phyloP scores from a whole-genome alignment of 148 eudicot genomes.

The Fagopyrum esculentum region DNA sequence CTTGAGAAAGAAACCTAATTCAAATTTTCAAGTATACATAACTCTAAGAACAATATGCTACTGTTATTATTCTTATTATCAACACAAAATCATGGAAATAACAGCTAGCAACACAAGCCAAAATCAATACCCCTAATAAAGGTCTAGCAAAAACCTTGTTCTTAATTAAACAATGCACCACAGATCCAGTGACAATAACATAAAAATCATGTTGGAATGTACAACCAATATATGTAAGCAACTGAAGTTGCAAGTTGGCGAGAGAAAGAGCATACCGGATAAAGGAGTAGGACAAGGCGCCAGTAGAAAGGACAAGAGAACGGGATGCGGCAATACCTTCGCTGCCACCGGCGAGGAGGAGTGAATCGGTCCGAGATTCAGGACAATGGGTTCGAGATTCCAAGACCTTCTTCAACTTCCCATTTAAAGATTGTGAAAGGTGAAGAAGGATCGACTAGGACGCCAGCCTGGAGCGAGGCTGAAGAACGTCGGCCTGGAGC shows the following conservation, averaged over 20 bases:
- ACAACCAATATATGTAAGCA: constrained; percentile 1
- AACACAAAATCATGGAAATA: not conserved
- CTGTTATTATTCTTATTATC: too few species aligned
- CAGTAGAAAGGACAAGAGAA: constrained; percentile 20
- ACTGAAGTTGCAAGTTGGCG: not conserved
- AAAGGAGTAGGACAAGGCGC: constrained; percentile 26
- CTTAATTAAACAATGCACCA: not conserved
- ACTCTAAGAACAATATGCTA: not conserved
- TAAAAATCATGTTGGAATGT: not conserved
- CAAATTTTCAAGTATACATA: not conserved
- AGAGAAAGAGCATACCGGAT: constrained; percentile 40
- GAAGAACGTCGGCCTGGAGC: too few species aligned
- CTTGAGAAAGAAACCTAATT: not conserved
- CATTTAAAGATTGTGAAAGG: too few species aligned
- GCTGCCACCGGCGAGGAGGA: constrained; percentile 81
- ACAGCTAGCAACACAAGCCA: not conserved
- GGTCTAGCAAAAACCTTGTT: not conserved
- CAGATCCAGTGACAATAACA: constrained; percentile 6
- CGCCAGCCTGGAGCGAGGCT: too few species aligned
- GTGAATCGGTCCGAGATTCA: constrained; percentile 30
- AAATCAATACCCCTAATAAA: not conserved
- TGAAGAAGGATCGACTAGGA: too few species aligned
- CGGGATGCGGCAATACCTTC: constrained; percentile 66
- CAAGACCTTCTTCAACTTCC: too few species aligned
- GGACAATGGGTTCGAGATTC: too few species aligned